Conservation (phyloP, 75 land plant genomes). For the Azolla pinnata region DNA sequence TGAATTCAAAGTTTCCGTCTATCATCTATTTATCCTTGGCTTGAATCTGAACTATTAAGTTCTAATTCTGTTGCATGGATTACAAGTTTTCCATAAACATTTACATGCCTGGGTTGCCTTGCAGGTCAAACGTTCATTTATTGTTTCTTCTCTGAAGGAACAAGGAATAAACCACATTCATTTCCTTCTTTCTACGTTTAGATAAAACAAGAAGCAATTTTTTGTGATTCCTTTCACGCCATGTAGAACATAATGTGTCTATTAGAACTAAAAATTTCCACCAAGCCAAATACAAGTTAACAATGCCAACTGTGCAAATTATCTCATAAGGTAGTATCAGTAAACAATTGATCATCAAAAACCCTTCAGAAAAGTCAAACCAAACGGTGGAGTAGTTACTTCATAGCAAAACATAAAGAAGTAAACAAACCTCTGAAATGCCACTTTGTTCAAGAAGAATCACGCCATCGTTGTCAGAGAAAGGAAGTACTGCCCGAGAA, state of each 20-base stretch:
- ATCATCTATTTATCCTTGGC: neutral
- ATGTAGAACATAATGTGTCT: neutral
- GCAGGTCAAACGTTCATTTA: neutral
- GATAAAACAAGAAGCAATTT: neutral
- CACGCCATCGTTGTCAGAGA: slow-evolving; percentile 41
- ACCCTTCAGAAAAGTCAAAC: too few species aligned
- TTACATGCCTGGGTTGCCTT: neutral
- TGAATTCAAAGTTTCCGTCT: neutral
- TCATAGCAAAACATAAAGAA: neutral
- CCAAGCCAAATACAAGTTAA: neutral
- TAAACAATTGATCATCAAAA: too few species aligned
- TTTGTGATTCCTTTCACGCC: neutral
- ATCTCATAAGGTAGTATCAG: neutral
- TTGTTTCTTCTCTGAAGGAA: too few species aligned
- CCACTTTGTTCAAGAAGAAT: slow-evolving; percentile 31
- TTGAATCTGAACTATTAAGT: too few species aligned
- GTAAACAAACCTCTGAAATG: slow-evolving; percentile 34
- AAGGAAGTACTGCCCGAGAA: slow-evolving; percentile 42
- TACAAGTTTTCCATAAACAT: too few species aligned
- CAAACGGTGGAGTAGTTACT: too few species aligned
- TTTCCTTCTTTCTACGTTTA: neutral
- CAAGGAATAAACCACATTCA: neutral
- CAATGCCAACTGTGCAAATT: neutral
- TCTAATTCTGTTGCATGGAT: too few species aligned
- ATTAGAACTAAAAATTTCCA: neutral